phyloP scores from a whole-genome alignment of 768 basidiomycete species.

The Amanita polypyramis region DNA sequence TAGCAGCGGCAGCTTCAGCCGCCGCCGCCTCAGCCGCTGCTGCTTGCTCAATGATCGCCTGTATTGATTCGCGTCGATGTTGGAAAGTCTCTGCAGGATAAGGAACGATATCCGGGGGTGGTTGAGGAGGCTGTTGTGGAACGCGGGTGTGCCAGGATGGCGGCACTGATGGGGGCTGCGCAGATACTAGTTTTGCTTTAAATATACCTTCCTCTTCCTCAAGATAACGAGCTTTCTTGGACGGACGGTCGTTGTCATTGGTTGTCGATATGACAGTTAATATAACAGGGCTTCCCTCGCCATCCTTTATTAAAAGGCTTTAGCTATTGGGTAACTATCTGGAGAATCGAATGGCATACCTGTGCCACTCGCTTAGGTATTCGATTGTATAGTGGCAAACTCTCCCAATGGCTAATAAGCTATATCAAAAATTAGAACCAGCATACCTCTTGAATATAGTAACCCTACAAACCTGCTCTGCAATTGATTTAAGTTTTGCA shows the following conservation, averaged over 20 bases:
- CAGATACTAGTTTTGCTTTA: conserved; percentile 1
- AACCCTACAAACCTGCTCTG: conserved; percentile 43
- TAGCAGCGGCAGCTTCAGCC: conserved; percentile 18
- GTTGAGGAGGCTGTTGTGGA: neutral
- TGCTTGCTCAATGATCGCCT: conserved; percentile 24
- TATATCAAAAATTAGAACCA: conserved; percentile 17
- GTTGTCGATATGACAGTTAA: conserved; percentile 3
- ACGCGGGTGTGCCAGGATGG: neutral
- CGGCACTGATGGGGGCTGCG: neutral
- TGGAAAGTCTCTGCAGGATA: neutral
- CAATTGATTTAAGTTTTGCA: conserved; percentile 42
- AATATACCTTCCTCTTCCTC: neutral
- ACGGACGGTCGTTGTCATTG: conserved; percentile 1
- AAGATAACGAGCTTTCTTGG: conserved; percentile 1
- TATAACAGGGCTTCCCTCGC: conserved; percentile 9
- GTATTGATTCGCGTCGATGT: conserved; percentile 17
- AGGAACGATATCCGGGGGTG: neutral
- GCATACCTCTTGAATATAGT: neutral
- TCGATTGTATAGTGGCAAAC: conserved; percentile 67
- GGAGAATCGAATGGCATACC: conserved; percentile 12
- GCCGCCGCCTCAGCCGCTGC: conserved; percentile 23
- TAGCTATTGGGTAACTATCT: neutral
- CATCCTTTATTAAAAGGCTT: conserved; percentile 8
- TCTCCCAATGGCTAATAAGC: conserved; percentile 76
- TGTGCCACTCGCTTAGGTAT: conserved; percentile 63